Evolutionary conservation across 352 stramenopile genomes (phyloP), one percentile per base, ranked within the genome.

Genomic region (Thalassiosira mediterranea): DNA sequence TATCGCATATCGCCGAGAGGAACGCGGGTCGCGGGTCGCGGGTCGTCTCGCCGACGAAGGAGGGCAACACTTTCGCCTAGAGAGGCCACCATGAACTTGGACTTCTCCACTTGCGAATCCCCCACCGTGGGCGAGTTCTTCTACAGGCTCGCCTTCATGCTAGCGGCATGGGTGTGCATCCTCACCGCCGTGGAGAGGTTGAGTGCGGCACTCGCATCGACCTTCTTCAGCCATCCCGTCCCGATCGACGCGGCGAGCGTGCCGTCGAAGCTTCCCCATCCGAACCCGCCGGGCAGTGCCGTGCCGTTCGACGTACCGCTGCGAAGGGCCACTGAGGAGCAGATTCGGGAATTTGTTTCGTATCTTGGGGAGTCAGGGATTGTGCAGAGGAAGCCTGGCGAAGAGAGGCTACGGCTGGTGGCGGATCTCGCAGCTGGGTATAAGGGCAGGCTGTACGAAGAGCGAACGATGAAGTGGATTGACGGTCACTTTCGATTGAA

Each of bases 401-500:
- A n/a, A n/a, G n/a, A n/a, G n/a, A n/a, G n/a, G n/a, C n/a, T n/a
- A n/a, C 59, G 63, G 44, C 21, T 44, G 21, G 67, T 77, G 21
- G 70, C 61, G 13, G 34, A 69, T 51, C 21, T n/a, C 51, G 70
- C 70, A 40, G 70, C 70, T 29, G 60, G 32, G 28, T 79, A 79
- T 48, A 79, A 79, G 29, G 70, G 70, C 5, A 13, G 23, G 13
- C 51, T 79, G 26, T 79, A 73, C 5, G 42, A 79, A 49, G 60
- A 68, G 29, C 40, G 61, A 34, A 40, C 51, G 28, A 79, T 68
- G 56, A 68, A 62, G 52, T 79, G 61, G 60, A 65, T 73, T 29
- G 61, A 79, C 44, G 70, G 73, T 64, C 70, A 79, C 38, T 79
- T 79, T 31, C 52, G 61, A 21, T 40, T 79, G 23, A 44, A 44